Evolutionary conservation across 177 flowering plant species (phyloP), one percentile per base, ranked within the genome.

Genomic region (Vitis hybrid): DNA sequence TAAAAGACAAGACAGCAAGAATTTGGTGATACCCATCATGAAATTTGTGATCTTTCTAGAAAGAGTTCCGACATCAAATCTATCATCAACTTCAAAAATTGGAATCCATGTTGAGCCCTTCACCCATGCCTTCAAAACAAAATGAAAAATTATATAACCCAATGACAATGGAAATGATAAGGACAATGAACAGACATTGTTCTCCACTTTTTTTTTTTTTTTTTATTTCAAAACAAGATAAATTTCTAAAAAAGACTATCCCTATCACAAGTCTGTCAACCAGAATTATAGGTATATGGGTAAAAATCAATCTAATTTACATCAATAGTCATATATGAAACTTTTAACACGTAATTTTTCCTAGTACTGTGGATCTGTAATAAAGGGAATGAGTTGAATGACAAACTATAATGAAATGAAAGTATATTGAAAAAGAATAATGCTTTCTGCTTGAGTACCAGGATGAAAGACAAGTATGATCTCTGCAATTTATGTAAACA

Each of bases 71-170:
- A 75, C 73, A 75, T 93, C 97, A 60, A 91, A 64, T 45, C 65
- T 77, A 54, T 73, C 69, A 76, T 93, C 97, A 72, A 81, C 86
- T 61, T 95, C 96, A 74, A 93, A 93, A 30, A 95, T 86, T 15
- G 99, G 98, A 73, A 93, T 83, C 99, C 99, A 91, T 3, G 83
- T 79, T 19, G 98, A 95, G 66, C 93, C 94, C 81, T 88, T 95
- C 18, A 93, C 98, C 92, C 98, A 89, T 75, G 97, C 99, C 99
- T 94, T 74, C 64, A 78, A 57, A 72, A 55, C 74, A 77, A 17
- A 80, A 23, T 59, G 54, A 7, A 55, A 62, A 32, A 60, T 55
- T 11, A n/a, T 32, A 45, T 21, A 34, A 17, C 19, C 9, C 12
- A 34, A 15, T 62, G 10, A 49, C 5, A 40, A 18, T 40, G 59